These are phyloP conservation scores for Acacia concinna DNA, from an alignment of 331 rosid genomes.

Conservation along the genomic window DNA sequence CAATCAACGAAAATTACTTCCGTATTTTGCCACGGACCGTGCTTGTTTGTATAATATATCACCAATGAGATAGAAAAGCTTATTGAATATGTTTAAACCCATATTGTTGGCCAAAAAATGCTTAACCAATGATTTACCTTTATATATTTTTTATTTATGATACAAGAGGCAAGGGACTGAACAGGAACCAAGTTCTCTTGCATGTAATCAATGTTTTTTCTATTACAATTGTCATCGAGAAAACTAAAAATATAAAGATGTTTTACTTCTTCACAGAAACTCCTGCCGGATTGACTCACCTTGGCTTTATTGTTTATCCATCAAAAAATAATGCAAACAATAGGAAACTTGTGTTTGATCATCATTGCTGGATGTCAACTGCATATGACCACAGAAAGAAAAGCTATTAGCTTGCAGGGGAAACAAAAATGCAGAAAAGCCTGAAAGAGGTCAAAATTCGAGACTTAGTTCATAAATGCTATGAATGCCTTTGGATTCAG, in stretches of 20 bases:
- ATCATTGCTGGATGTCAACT: constrained; percentile 21
- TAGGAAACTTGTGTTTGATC: neutral
- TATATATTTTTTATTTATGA: neutral
- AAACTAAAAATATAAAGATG: neutral
- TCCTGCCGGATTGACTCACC: neutral
- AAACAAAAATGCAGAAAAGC: neutral
- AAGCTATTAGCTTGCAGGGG: constrained; percentile 12
- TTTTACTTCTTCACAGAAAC: constrained; percentile 8
- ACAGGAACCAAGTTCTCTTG: neutral
- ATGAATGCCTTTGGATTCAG: neutral
- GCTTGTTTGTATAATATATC: neutral
- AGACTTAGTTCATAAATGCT: neutral
- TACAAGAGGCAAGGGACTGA: neutral
- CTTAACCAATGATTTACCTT: neutral
- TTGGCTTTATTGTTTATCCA: neutral
- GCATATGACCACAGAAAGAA: constrained; percentile 19
- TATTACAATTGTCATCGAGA: constrained; percentile 1
- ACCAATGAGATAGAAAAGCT: neutral
- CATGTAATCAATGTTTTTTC: constrained; percentile 11
- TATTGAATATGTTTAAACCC: neutral
- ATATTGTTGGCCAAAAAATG: neutral
- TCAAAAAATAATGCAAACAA: neutral
- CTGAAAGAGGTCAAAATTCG: neutral
- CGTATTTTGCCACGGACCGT: neutral
- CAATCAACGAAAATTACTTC: neutral